These are phyloP conservation scores for Salix suchowensis DNA, from an alignment of 345 rosid genomes.

Conservation along the genomic window DNA sequence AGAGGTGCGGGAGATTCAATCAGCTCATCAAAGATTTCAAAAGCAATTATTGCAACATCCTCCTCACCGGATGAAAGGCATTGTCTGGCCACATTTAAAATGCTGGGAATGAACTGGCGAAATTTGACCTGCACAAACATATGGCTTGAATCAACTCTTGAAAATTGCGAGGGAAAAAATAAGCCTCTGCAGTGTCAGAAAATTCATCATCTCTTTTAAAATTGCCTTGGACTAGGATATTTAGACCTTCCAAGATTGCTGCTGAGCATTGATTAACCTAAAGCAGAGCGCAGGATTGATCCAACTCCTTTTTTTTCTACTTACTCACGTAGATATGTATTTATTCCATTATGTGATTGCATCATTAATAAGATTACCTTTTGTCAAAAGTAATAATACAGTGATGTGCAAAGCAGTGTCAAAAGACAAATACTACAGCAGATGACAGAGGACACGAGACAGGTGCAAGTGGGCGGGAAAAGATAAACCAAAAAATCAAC, in stretches of 20 bases:
- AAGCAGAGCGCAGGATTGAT: background rate
- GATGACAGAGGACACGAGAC: background rate
- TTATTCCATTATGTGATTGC: background rate
- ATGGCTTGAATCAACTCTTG: background rate
- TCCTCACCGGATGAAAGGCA: conserved; percentile 91
- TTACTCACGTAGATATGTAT: background rate
- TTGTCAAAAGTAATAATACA: background rate
- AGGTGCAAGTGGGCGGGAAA: background rate
- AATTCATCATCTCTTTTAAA: background rate
- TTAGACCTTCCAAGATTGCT: background rate
- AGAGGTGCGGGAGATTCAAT: conserved; percentile 99
- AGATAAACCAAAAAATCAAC: background rate
- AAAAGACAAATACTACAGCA: background rate
- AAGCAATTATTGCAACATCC: conserved; percentile 96
- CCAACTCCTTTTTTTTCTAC: background rate
- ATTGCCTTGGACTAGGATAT: background rate
- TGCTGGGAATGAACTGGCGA: conserved; percentile 95
- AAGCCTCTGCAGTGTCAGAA: background rate
- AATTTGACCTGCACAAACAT: conserved; percentile 65
- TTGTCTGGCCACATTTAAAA: conserved; percentile 86
- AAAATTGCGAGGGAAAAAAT: background rate
- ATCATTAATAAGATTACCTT: background rate
- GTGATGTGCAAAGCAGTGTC: background rate
- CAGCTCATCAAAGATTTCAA: conserved; percentile 97
- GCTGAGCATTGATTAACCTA: background rate